Base-by-base conservation (phyloP, 2,329 filamentous ascomycete species). In the Apiospora marii region DNA sequence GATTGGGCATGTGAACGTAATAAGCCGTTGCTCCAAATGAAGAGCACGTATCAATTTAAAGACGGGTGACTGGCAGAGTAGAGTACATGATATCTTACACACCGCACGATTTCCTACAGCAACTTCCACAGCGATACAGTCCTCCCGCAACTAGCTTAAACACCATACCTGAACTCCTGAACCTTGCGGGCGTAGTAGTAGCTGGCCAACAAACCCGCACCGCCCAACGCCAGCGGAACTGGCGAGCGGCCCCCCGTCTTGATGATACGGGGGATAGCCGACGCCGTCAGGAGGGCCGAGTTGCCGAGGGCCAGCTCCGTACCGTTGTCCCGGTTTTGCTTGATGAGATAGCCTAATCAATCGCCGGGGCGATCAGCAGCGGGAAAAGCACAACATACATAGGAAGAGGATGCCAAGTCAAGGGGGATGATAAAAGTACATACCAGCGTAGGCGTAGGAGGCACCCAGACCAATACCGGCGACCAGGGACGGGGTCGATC, bases 141-240 rank as follows among this genome's bases (percentile, higher is more conserved):
- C 27, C 5, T 34, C 7, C 7, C 8, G 19, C 19, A 19, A 67
- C n/a, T 14, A 12, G 44, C 51, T 77, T 72, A 84, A 2, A 84
- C 82, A 13, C 82, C 83, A n/a, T 78, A 84, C 22, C 77, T 77
- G 73, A 84, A 84, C 72, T 84, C 83, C 41, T 81, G 79, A 70
- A 80, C 80, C 76, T 84, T 84, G 76, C 83, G 83, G 75, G 83
- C 81, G 74, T 84, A 84, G 74, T 84, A 84, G 48, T 74, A 84
- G 0, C 82, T 83, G 1, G 83, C 82, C 19, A 84, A 75, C 43
- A 76, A 77, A 51, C 83, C 83, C 0, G 74, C 78, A 5, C 77
- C 79, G 7, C 79, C 79, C 7, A 84, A 77, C 1, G 76, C 80
- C 37, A 84, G 72, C 0, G 83, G 82, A 5, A 83, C 79, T 13